phyloP scores from a whole-genome alignment of 192 early-diverging fungal species.

The Backusella circina region DNA sequence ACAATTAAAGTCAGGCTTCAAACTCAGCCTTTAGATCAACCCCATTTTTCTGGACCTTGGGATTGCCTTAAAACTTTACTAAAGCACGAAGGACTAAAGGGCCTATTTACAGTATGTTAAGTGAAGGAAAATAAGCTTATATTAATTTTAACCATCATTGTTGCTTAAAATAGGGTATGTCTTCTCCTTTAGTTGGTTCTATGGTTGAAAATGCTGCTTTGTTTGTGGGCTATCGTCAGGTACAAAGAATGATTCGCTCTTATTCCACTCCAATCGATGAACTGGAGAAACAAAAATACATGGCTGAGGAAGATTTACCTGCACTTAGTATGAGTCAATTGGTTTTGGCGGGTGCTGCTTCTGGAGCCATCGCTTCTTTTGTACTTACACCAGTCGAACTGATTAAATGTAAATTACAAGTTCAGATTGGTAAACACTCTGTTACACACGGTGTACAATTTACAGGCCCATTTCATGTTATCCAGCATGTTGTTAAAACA shows the following conservation, averaged over 20 bases:
- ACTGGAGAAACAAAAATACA: not conserved
- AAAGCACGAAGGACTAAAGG: conserved; percentile 72
- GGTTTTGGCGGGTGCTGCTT: conserved; percentile 74
- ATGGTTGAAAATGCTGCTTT: conserved; percentile 94
- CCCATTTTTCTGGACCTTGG: conserved; percentile 69
- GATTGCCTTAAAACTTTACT: conserved; percentile 81
- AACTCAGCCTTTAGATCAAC: conserved; percentile 62
- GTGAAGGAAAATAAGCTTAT: not conserved
- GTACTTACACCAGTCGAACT: conserved; percentile 95
- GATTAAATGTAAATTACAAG: conserved; percentile 96
- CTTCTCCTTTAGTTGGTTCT: conserved; percentile 87
- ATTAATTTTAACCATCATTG: not conserved
- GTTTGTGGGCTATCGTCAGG: conserved; percentile 85
- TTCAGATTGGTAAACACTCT: conserved; percentile 59
- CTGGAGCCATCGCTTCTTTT: conserved; percentile 84
- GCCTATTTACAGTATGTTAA: conserved; percentile 79
- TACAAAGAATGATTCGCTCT: conserved; percentile 70
- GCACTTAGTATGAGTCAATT: conserved; percentile 66
- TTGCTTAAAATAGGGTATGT: conserved; percentile 62
- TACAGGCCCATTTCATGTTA: conserved; percentile 48
- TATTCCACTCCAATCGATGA: conserved; percentile 18
- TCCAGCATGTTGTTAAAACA: conserved; percentile 38
- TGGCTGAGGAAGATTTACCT: conserved; percentile 22
- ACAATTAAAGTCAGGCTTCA: conserved; percentile 94
- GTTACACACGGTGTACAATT: conserved; percentile 26